Percentiles rank a stretch among this genome's conserved stretches.
Conservation (phyloP, 208 protist species). For the Trypanosomatidae sp. region DNA sequence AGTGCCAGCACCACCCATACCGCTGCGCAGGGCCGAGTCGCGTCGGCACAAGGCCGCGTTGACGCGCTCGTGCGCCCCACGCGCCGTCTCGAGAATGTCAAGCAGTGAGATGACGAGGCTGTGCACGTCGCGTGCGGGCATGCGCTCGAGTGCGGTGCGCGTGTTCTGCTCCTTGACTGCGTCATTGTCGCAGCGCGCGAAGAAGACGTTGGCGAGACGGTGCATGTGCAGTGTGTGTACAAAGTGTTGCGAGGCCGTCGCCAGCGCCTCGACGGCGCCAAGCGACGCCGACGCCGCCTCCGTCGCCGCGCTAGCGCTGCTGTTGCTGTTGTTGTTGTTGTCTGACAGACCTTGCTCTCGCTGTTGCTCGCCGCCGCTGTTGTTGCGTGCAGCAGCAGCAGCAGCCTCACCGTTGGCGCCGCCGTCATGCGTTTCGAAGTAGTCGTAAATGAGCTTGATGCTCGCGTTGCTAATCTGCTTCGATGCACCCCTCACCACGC, state of each 20-base stretch:
- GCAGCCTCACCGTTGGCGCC: background rate
- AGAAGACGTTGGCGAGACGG: constrained; percentile 23
- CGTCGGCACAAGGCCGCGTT: too few relatives aligned
- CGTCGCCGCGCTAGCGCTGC: background rate
- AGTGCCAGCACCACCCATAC: too few relatives aligned
- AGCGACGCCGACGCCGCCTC: too few relatives aligned
- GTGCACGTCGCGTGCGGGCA: constrained; percentile 11
- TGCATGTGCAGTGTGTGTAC: constrained; percentile 31
- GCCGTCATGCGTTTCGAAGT: background rate
- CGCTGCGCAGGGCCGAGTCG: too few relatives aligned
- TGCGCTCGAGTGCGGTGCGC: constrained; percentile 5
- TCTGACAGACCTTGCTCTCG: too few relatives aligned
- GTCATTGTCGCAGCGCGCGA: background rate
- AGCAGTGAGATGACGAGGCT: constrained; percentile 18
- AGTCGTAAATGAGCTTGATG: background rate
- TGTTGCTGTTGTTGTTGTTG: too few relatives aligned
- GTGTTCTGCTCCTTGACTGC: constrained; percentile 10
- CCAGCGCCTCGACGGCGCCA: constrained; percentile 17
- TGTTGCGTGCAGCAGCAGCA: background rate
- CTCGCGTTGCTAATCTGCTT: background rate
- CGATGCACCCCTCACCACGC: too few relatives aligned
- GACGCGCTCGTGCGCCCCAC: too few relatives aligned
- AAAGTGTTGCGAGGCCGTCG: constrained; percentile 20
- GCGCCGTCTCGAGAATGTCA: constrained; percentile 31
- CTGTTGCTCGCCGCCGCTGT: too few relatives aligned